These are phyloP conservation scores for Fusarium penzigii DNA, from an alignment of 2,329 filamentous ascomycete genomes.

Conservation along the genomic window DNA sequence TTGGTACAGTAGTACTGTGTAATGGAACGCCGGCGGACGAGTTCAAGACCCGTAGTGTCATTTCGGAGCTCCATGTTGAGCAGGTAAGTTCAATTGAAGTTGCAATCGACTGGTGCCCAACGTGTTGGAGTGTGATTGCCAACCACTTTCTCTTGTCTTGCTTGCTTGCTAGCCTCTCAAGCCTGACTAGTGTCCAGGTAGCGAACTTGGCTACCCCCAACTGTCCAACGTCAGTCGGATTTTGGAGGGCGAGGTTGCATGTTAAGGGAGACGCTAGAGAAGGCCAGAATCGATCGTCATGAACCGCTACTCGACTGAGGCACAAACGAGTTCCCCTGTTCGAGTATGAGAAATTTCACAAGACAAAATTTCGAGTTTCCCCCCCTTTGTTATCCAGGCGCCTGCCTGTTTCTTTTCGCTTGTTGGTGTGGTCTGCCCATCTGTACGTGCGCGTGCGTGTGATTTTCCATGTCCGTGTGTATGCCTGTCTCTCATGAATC, in stretches of 20 bases:
- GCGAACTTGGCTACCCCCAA: background rate
- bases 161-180: background rate
- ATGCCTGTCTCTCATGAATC: too few species aligned
- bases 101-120: slow-evolving; percentile 10
- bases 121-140: background rate
- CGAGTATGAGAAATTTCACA: too few species aligned
- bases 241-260: background rate
- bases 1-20: background rate
- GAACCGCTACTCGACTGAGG: background rate
- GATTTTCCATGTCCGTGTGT: too few species aligned
- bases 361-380: too few species aligned
- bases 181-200: background rate
- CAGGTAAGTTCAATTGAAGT: too few species aligned
- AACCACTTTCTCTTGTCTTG: background rate
- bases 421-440: too few species aligned
- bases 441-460: too few species aligned
- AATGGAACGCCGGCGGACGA: background rate
- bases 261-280: background rate
- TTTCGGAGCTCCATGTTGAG: background rate
- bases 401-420: too few species aligned
- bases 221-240: background rate
- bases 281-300: background rate
- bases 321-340: background rate
- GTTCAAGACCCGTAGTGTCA: background rate
- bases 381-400: too few species aligned